Conservation (phyloP, 139 green algal species). For the Medakamo hakoo region DNA sequence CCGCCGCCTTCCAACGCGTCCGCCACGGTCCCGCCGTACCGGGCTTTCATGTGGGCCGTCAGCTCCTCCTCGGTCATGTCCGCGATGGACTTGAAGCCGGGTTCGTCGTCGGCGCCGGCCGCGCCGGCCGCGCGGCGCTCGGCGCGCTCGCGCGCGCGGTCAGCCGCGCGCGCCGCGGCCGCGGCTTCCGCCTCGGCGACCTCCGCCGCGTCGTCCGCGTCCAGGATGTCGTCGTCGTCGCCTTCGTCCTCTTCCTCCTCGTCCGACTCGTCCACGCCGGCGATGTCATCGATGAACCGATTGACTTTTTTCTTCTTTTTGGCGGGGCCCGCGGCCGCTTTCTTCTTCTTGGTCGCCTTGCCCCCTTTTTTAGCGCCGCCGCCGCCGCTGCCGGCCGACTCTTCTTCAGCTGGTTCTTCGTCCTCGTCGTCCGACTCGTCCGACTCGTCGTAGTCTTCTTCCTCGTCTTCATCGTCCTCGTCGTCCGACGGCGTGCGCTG, state of each 20-base stretch:
- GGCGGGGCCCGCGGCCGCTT: constrained; percentile 5
- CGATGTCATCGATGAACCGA: constrained; percentile 77
- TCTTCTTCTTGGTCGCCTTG: constrained; percentile 9
- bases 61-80: constrained; percentile 71
- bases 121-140: constrained; percentile 15
- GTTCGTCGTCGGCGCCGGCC: constrained; percentile 19
- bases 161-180: not conserved
- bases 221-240: constrained; percentile 16
- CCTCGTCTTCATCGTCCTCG: not conserved
- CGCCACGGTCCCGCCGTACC: constrained; percentile 27
- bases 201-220: not conserved
- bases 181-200: not conserved
- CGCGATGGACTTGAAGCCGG: no score
- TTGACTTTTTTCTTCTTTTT: constrained; percentile 12
- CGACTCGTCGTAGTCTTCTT: not conserved
- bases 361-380: no score
- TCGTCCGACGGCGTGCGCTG: not conserved
- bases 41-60: constrained; percentile 57
- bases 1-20: not conserved
- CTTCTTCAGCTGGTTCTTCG: no score
- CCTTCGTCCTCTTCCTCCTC: constrained; percentile 64
- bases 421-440: not conserved
- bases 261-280: constrained; percentile 65
- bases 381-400: no score
- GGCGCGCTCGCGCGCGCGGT: constrained; percentile 8